A percentile compares a stretch with the other conserved stretches of the same genome.
phyloP scores from a whole-genome alignment of 495 filamentous ascomycete genomes.

The Apiosordaria backusii region DNA sequence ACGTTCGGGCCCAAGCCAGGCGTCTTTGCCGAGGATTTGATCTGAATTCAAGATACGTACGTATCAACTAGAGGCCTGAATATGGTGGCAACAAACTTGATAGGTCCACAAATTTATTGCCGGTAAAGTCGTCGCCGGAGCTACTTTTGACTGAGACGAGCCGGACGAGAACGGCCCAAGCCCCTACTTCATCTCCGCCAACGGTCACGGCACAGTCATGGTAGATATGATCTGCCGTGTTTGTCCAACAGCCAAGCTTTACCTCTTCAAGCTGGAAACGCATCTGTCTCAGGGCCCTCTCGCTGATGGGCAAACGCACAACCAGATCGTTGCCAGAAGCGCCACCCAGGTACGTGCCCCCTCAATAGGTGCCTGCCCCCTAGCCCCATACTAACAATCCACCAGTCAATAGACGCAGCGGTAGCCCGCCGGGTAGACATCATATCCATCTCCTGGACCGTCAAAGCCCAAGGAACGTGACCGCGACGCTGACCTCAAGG shows the following conservation, averaged over 20 bases:
- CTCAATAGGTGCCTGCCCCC: neutral
- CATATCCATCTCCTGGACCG: slow-evolving; percentile 22
- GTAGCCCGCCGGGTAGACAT: slow-evolving; percentile 11
- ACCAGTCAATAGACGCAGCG: slow-evolving; percentile 13
- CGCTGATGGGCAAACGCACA: neutral
- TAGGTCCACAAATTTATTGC: neutral
- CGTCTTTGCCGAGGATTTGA: too few relatives aligned
- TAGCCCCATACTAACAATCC: neutral
- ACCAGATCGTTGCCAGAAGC: slow-evolving; percentile 1
- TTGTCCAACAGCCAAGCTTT: slow-evolving; percentile 1
- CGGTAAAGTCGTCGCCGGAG: neutral
- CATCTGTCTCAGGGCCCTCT: neutral
- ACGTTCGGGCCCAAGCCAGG: too few relatives aligned
- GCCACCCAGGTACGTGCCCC: slow-evolving; percentile 6
- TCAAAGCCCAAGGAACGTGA: slow-evolving; percentile 10
- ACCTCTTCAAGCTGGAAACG: slow-evolving; percentile 6
- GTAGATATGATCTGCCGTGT: slow-evolving; percentile 7
- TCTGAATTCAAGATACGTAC: too few relatives aligned
- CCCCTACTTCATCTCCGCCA: neutral
- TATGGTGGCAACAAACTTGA: neutral
- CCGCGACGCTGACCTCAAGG: slow-evolving; percentile 3
- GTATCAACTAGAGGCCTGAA: too few relatives aligned
- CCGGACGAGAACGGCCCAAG: neutral
- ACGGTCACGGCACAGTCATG: slow-evolving; percentile 13
- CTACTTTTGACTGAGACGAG: neutral